Conservation (phyloP, 306 rosid species). For the Vigna nakashimae region DNA sequence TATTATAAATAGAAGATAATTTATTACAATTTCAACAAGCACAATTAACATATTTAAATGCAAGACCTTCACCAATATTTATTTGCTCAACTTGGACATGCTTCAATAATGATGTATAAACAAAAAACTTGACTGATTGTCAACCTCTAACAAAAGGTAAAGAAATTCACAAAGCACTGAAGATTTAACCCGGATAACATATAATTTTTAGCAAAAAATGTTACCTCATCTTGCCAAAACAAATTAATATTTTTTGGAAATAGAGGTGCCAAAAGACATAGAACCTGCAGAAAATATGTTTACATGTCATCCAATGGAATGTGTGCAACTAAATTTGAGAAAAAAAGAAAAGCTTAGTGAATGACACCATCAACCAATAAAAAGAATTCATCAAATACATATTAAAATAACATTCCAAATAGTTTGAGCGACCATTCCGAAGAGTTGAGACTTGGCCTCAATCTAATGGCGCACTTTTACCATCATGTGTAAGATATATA, state of each 20-base stretch:
- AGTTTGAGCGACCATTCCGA: not conserved
- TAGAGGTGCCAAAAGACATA: conserved; percentile 84
- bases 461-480: no score
- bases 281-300: conserved; percentile 65
- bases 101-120: no score
- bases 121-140: no score
- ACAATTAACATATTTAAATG: not conserved
- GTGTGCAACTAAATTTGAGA: conserved; percentile 3
- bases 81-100: no score
- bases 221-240: conserved; percentile 99
- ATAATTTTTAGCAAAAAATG: conserved; percentile 32
- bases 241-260: conserved; percentile 82
- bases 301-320: conserved; percentile 43
- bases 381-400: conserved; percentile 24
- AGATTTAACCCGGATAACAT: conserved; percentile 25
- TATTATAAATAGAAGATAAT: no score
- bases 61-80: no score
- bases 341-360: not conserved
- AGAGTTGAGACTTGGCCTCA: no score
- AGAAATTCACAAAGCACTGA: conserved; percentile 18
- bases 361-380: not conserved
- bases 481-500: no score
- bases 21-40: not conserved
- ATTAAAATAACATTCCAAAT: not conserved
- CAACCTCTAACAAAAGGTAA: conserved; percentile 2